phyloP scores from a whole-genome alignment of 2,329 filamentous ascomycete genomes.

The Monilinia fructicola region DNA sequence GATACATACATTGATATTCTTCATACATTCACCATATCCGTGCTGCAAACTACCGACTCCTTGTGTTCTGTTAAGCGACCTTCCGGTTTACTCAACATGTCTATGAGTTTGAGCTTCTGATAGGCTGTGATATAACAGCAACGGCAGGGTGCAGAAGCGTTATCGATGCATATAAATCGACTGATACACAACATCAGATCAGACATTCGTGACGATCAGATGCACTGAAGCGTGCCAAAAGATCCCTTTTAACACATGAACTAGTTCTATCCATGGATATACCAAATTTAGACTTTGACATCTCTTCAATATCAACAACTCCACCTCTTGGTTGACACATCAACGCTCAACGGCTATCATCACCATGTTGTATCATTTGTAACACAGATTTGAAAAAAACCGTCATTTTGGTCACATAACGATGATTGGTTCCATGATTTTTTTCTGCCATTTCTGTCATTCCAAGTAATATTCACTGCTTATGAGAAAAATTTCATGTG shows the following conservation, averaged over 20 bases:
- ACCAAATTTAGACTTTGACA: conserved; percentile 6
- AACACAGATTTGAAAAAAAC: conserved; percentile 10
- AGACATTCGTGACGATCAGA: neutral
- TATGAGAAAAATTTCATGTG: neutral
- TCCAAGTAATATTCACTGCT: neutral
- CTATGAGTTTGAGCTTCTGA: neutral
- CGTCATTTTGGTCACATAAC: conserved; percentile 39
- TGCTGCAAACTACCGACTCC: neutral
- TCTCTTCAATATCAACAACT: neutral
- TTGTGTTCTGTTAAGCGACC: neutral
- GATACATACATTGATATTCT: neutral
- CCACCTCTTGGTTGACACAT: neutral
- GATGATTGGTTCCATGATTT: conserved; percentile 47
- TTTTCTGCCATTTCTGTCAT: conserved; percentile 32
- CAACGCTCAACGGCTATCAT: neutral
- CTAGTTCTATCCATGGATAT: too few relatives aligned
- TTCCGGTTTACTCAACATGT: neutral
- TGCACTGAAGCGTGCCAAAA: conserved; percentile 10
- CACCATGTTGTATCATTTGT: neutral
- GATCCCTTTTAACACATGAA: neutral
- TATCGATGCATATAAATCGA: neutral
- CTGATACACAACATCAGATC: conserved; percentile 5
- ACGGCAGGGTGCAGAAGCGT: neutral
- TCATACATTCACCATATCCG: neutral
- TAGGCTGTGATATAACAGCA: neutral